phyloP scores from a whole-genome alignment of 2,329 filamentous ascomycete genomes.

The Periglandula ipomoeae region DNA sequence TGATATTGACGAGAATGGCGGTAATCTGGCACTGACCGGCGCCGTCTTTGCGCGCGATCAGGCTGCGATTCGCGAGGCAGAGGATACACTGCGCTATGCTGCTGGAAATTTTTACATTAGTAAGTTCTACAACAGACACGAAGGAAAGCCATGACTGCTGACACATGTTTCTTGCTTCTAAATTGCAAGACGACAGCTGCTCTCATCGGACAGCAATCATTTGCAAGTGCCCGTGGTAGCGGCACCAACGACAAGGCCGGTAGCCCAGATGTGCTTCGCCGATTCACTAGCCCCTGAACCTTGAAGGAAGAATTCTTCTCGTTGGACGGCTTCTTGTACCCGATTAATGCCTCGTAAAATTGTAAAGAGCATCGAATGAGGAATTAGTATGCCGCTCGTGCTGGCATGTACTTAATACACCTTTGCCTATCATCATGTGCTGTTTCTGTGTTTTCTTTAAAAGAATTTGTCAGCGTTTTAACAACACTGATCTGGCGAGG shows the following conservation, averaged over 20 bases:
- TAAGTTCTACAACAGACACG: constrained; percentile 8
- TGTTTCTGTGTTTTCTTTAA: too few relatives aligned
- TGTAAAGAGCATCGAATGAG: too few relatives aligned
- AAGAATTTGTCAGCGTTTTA: too few relatives aligned
- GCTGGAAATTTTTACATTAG: constrained; percentile 50
- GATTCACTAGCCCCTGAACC: constrained; percentile 41
- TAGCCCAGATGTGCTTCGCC: constrained; percentile 36
- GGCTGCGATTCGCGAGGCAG: constrained; percentile 37
- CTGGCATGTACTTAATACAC: too few relatives aligned
- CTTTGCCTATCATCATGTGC: too few relatives aligned
- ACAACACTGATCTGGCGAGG: too few relatives aligned
- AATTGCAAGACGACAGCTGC: constrained; percentile 49
- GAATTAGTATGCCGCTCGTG: too few relatives aligned
- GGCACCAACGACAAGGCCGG: constrained; percentile 50
- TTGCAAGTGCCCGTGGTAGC: constrained; percentile 41
- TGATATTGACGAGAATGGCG: constrained; percentile 32
- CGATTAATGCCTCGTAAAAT: constrained; percentile 35
- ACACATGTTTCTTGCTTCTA: background rate
- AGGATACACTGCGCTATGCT: constrained; percentile 40
- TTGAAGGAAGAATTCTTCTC: constrained; percentile 41
- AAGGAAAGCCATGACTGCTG: background rate
- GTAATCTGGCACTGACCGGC: constrained; percentile 37
- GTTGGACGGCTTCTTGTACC: constrained; percentile 34
- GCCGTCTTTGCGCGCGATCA: constrained; percentile 40
- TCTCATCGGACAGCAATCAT: constrained; percentile 46